These are phyloP conservation scores for Magnolia changhungtana DNA, from an alignment of 164 flowering plant genomes.

Conservation along the genomic window DNA sequence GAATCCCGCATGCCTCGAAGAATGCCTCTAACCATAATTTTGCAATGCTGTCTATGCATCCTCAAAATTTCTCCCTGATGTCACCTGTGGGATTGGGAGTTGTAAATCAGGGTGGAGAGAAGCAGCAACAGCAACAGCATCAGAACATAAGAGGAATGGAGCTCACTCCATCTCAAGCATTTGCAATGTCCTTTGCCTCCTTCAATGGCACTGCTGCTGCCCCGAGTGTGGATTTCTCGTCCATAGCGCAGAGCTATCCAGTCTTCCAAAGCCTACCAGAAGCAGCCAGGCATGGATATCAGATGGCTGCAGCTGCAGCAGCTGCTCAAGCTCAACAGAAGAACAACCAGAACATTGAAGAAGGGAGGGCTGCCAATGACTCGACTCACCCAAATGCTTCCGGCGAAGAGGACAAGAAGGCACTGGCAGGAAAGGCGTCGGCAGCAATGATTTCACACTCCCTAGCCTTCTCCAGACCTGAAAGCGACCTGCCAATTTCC, in stretches of 20 bases:
- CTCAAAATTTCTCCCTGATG: constrained; percentile 67
- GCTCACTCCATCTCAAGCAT: constrained; percentile 55
- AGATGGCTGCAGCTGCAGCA: constrained; percentile 51
- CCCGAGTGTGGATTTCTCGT: constrained; percentile 62
- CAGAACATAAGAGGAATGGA: constrained; percentile 58
- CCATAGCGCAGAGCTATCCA: constrained; percentile 60
- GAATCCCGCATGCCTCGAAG: constrained; percentile 49
- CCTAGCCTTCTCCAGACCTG: constrained; percentile 66
- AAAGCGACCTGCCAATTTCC: constrained; percentile 39
- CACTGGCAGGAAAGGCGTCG: constrained; percentile 31
- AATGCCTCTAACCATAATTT: constrained; percentile 57
- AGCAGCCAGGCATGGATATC: constrained; percentile 52
- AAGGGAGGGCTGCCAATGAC: constrained; percentile 37
- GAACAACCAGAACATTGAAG: constrained; percentile 43
- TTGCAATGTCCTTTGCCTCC: constrained; percentile 79
- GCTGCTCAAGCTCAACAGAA: constrained; percentile 45
- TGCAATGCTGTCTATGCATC: constrained; percentile 46
- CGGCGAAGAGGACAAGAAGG: constrained; percentile 54
- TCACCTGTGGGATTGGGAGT: constrained; percentile 37
- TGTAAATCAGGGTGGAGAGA: constrained; percentile 34
- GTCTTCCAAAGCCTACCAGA: constrained; percentile 68
- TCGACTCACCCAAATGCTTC: constrained; percentile 19
- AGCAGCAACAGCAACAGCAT: constrained; percentile 44
- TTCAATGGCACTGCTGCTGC: constrained; percentile 39
- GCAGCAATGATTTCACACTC: constrained; percentile 40